phyloP scores from a whole-genome alignment of 257 asterid genomes.

The Rauvolfia tetraphylla region DNA sequence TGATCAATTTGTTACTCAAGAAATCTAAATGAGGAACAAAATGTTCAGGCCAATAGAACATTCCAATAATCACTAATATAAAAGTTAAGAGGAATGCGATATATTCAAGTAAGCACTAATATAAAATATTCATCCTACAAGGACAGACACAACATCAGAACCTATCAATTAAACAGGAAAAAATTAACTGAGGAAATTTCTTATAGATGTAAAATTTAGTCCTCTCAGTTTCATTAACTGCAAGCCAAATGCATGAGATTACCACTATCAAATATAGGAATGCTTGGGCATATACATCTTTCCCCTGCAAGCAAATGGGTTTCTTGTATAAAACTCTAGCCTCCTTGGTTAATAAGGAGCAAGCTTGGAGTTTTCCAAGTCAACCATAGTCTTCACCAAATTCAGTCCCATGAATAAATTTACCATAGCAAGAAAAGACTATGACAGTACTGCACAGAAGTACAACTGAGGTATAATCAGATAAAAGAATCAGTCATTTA shows the following conservation, averaged over 20 bases:
- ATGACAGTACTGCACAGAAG: too few relatives aligned
- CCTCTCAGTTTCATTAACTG: background rate
- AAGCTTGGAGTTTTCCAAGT: too few relatives aligned
- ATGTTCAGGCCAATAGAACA: background rate
- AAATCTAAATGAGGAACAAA: background rate
- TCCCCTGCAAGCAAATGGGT: too few relatives aligned
- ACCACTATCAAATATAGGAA: background rate
- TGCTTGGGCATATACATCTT: background rate
- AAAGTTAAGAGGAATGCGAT: background rate
- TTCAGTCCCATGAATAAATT: too few relatives aligned
- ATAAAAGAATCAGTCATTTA: background rate
- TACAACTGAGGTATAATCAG: background rate
- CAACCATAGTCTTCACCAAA: too few relatives aligned
- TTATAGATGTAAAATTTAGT: background rate
- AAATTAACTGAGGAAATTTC: background rate
- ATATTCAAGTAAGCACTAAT: background rate
- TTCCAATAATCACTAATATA: background rate
- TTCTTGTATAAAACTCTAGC: too few relatives aligned
- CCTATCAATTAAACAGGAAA: background rate
- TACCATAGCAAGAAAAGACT: too few relatives aligned
- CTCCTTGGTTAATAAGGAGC: too few relatives aligned
- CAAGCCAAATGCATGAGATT: background rate
- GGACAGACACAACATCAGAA: background rate
- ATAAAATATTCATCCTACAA: background rate
- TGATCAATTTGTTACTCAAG: background rate